Percentiles rank a stretch among this genome's conserved stretches.
phyloP scores from a whole-genome alignment of 2,329 filamentous ascomycete genomes.

The Emericellopsis cladophorae region DNA sequence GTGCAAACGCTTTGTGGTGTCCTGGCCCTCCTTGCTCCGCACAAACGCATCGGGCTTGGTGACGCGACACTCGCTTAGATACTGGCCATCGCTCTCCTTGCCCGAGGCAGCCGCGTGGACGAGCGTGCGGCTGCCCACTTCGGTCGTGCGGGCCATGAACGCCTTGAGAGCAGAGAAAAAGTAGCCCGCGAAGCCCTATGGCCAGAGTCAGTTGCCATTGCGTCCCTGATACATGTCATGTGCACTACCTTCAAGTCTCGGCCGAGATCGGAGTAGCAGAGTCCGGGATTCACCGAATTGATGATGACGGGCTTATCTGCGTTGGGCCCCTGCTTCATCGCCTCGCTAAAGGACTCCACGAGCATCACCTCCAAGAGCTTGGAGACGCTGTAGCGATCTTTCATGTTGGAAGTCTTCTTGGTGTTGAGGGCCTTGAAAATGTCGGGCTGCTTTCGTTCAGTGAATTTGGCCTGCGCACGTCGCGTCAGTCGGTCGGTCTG shows the following conservation, averaged over 20 bases:
- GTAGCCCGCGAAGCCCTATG: not conserved
- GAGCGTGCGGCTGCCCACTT: not conserved
- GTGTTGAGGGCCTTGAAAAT: not conserved
- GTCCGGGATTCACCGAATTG: not conserved
- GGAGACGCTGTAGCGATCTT: conserved; percentile 12
- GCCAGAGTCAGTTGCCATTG: not conserved
- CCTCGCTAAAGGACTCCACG: not conserved
- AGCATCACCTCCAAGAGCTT: conserved; percentile 17
- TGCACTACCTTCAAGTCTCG: not conserved
- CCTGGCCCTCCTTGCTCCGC: not conserved
- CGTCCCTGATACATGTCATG: not conserved
- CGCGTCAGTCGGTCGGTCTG: no score
- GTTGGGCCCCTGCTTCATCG: not conserved
- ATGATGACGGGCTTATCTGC: not conserved
- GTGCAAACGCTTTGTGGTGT: not conserved
- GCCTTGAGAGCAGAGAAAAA: not conserved
- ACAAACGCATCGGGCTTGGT: not conserved
- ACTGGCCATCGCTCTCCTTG: not conserved
- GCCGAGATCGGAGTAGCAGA: not conserved
- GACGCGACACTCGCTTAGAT: not conserved
- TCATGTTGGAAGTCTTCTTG: not conserved
- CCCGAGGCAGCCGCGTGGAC: not conserved
- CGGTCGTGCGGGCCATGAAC: not conserved
- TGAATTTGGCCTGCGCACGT: not conserved
- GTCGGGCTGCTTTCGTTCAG: not conserved